These are phyloP conservation scores for Strigomonas galati DNA, from an alignment of 208 protist species.

Conservation along the genomic window DNA sequence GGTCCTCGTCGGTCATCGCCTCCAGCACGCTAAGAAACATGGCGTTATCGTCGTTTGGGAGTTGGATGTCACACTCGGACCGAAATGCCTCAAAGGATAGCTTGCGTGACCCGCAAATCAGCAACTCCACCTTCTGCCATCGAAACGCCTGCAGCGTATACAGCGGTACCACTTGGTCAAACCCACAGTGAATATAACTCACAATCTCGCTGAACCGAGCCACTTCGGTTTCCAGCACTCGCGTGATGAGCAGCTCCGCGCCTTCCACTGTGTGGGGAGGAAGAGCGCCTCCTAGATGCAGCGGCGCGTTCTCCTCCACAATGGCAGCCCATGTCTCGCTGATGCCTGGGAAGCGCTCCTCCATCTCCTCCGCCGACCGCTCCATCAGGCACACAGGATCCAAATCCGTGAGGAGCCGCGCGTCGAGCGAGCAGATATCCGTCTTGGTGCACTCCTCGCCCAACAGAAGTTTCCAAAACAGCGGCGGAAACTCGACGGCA, in stretches of 20 bases:
- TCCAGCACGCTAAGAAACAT: slow-evolving; percentile 79
- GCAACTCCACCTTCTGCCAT: slow-evolving; percentile 80
- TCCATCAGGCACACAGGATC: slow-evolving; percentile 62
- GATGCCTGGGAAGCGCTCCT: slow-evolving; percentile 81
- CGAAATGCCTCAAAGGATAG: slow-evolving; percentile 76
- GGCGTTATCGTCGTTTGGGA: slow-evolving; percentile 37
- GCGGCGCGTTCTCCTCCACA: slow-evolving; percentile 39
- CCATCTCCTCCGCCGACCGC: slow-evolving; percentile 67
- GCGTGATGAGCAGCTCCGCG: slow-evolving; percentile 53
- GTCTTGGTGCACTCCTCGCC: slow-evolving; percentile 47
- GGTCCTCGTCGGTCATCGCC: slow-evolving; percentile 82
- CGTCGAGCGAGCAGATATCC: slow-evolving; percentile 63
- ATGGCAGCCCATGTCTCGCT: slow-evolving; percentile 38
- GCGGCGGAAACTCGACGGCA: slow-evolving; percentile 87
- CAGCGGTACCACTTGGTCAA: slow-evolving; percentile 75
- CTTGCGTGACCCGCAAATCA: slow-evolving; percentile 76
- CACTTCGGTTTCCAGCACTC: slow-evolving; percentile 62
- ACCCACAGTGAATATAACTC: slow-evolving; percentile 71
- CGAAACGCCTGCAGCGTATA: slow-evolving; percentile 83
- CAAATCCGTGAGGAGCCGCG: slow-evolving; percentile 50
- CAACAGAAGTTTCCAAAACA: slow-evolving; percentile 93
- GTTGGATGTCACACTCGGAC: slow-evolving; percentile 68
- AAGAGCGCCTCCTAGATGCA: slow-evolving; percentile 27
- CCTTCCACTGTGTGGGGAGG: slow-evolving; percentile 43
- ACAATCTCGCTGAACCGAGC: slow-evolving; percentile 64